Base-by-base conservation (phyloP, 768 basidiomycete genomes). In the Sutorius australiensis region DNA sequence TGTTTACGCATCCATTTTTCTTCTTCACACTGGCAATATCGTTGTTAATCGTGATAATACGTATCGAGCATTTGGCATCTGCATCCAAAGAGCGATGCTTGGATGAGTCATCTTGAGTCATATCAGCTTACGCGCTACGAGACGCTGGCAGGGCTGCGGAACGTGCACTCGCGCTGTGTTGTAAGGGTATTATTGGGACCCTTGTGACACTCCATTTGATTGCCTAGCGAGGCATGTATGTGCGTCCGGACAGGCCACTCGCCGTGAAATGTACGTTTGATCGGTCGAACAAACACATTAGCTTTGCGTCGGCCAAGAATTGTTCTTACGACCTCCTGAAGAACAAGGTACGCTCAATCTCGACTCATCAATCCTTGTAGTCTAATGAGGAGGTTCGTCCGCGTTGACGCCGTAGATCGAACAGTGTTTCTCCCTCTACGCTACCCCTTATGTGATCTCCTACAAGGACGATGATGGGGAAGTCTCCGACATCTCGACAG, bases 401-500 rank as follows among this genome's bases (percentile, higher is more conserved):
- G 48, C 45, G 30, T 46, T 48, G 34, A 52, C 31, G 38, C 37
- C 12, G 30, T 62, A 95, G 94, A 80, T 97, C 32, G 91, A 92
- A 60, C 86, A 91, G 64, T 86, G 85, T 55, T 97, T 92, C 66
- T 79, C 85, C 1, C 79, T 95, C 21, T 82, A 77, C 39, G 80
- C 82, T 5, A 80, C 82, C 0, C 72, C 83, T 6, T 95, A 88
- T 62, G 75, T 75, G 5, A 84, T 98, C 51, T 76, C 84, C 5
- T 97, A 92, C 72, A 88, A 84, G 60, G 92, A 94, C 63, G 92
- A 97, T 64, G 92, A 95, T 53, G 87, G 86, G 53, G 92, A 93
- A 66, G 78, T 81, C 51, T 82, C 78, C 21, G 78, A 76, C 56
- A 89, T 94, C 57, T 70, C 75, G 0, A 81, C 78, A 17, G 91